Evolutionary conservation across 495 filamentous ascomycete species (phyloP).

Genomic region (Usnea hakonensis): DNA sequence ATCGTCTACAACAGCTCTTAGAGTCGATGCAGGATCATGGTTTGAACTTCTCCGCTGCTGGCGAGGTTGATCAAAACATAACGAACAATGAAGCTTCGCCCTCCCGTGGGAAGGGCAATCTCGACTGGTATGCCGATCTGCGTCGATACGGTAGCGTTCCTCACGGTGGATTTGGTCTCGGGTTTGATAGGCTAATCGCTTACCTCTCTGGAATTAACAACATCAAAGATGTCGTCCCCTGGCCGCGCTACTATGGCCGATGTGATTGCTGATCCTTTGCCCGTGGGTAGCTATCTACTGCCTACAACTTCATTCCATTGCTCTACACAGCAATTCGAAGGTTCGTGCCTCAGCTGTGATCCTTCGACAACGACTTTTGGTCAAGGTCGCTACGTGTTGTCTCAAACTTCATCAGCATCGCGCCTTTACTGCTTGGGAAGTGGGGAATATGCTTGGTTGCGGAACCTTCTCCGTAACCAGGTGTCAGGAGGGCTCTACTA

Average conservation of each 20-base stretch:
- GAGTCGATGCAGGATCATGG: conserved; percentile 57
- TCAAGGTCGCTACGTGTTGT: neutral
- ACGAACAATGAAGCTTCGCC: neutral
- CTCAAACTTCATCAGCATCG: neutral
- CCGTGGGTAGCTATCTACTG: neutral
- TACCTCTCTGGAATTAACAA: conserved; percentile 81
- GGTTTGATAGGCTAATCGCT: conserved; percentile 81
- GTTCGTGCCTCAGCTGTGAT: neutral
- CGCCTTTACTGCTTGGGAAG: neutral
- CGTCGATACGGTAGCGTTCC: conserved; percentile 87
- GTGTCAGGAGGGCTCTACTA: neutral
- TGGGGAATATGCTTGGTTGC: neutral
- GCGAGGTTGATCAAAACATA: neutral
- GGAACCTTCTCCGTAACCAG: neutral
- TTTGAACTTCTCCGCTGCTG: conserved; percentile 3
- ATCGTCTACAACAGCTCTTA: conserved; percentile 63
- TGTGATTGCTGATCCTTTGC: conserved; percentile 66
- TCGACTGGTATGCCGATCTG: conserved; percentile 93
- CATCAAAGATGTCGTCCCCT: conserved; percentile 78
- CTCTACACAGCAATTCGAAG: neutral
- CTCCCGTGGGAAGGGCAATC: conserved; percentile 37
- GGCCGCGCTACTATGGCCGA: conserved; percentile 83
- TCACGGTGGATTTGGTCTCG: conserved; percentile 93
- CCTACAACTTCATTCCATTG: neutral
- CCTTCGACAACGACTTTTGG: neutral